Evolutionary conservation across 805 yeast genomes (phyloP).

Genomic region (Candida sakaeoensis): DNA sequence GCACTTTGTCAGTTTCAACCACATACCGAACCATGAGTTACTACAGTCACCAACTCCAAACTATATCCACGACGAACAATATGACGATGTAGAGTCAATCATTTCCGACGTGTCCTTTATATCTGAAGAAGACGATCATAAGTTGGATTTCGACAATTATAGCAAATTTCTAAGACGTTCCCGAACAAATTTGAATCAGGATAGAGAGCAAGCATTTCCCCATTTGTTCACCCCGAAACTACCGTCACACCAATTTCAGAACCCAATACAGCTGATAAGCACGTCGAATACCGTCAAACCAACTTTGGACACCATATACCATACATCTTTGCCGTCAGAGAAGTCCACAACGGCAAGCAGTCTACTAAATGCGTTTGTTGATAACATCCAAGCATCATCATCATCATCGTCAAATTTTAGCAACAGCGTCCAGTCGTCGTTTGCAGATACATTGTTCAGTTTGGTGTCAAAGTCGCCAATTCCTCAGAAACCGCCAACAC

Average conservation of each 20-base stretch:
- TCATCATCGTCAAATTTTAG: not conserved
- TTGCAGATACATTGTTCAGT: slow-evolving; percentile 24
- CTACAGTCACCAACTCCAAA: slow-evolving; percentile 8
- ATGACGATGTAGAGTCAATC: slow-evolving; percentile 15
- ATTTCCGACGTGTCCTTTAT: slow-evolving; percentile 21
- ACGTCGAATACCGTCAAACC: slow-evolving; percentile 19
- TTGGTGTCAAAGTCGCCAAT: slow-evolving; percentile 6
- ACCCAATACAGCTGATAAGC: slow-evolving; percentile 27
- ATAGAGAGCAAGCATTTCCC: slow-evolving; percentile 21
- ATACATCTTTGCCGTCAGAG: slow-evolving; percentile 10
- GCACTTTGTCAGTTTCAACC: slow-evolving; percentile 20
- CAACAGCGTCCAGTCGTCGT: slow-evolving; percentile 14
- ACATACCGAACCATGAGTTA: slow-evolving; percentile 7
- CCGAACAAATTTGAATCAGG: slow-evolving; percentile 23
- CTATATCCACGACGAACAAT: slow-evolving; percentile 10
- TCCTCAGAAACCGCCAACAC: slow-evolving; percentile 11
- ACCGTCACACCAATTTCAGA: slow-evolving; percentile 25
- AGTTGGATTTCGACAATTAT: slow-evolving; percentile 21
- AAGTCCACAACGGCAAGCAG: slow-evolving; percentile 2
- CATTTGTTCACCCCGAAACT: slow-evolving; percentile 12
- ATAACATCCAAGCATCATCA: too few species aligned
- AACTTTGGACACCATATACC: slow-evolving; percentile 30
- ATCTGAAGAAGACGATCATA: slow-evolving; percentile 11
- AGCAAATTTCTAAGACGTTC: slow-evolving; percentile 31
- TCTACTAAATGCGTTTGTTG: slow-evolving; percentile 3